These are phyloP conservation scores for Elsinoe necatrix DNA, from an alignment of 2,329 filamentous ascomycete species.

Conservation along the genomic window DNA sequence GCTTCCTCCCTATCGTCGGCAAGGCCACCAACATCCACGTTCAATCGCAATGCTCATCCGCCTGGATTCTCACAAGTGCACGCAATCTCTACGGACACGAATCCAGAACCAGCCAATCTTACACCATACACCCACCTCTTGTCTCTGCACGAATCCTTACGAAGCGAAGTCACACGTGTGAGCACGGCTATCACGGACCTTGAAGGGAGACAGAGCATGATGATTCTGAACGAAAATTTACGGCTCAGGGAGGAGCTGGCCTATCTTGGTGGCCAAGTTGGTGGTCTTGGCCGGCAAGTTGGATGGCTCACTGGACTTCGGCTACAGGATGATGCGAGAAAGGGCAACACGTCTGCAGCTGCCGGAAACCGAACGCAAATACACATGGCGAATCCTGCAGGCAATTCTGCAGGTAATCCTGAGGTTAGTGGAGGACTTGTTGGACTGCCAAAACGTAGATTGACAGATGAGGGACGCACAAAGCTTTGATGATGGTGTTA, in stretches of 20 bases:
- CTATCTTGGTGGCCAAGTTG: conserved; percentile 52
- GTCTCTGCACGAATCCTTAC: conserved; percentile 52
- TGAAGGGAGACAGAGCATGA: conserved; percentile 54
- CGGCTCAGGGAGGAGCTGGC: conserved; percentile 55
- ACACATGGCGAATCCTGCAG: too few relatives aligned
- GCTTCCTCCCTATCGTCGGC: background rate
- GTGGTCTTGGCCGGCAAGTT: conserved; percentile 51
- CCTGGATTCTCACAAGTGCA: background rate
- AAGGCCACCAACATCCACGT: background rate
- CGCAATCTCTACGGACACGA: conserved; percentile 21
- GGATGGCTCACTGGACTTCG: conserved; percentile 55
- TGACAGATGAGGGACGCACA: conserved; percentile 31
- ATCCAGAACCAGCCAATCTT: conserved; percentile 32
- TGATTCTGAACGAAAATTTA: conserved; percentile 54
- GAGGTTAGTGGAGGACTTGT: conserved; percentile 18
- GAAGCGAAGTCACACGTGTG: conserved; percentile 50
- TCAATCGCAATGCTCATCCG: conserved; percentile 17
- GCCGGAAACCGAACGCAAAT: too few relatives aligned
- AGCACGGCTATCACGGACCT: conserved; percentile 49
- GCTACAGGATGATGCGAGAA: conserved; percentile 35
- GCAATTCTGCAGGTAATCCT: conserved; percentile 3
- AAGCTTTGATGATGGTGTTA: conserved; percentile 31
- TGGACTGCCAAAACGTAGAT: conserved; percentile 22
- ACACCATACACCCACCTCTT: conserved; percentile 50
- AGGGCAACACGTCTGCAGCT: background rate